Evolutionary conservation across 345 rosid genomes (phyloP).

Genomic region (Turnera subulata): DNA sequence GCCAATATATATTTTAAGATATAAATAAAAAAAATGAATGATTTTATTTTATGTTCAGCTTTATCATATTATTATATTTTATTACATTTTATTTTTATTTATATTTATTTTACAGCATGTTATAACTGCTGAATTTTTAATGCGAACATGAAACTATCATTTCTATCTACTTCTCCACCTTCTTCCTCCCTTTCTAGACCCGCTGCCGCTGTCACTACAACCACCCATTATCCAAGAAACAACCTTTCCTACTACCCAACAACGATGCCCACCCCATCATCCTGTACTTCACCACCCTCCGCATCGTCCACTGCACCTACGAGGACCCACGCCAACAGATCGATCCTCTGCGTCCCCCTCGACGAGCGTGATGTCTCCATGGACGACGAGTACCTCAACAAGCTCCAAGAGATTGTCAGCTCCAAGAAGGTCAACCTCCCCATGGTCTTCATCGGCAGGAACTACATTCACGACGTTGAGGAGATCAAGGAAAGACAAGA

Average conservation of each 20-base stretch:
- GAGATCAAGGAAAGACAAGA: constrained; percentile 41
- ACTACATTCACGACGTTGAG: constrained; percentile 43
- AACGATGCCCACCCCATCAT: constrained; percentile 3
- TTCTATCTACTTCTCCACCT: constrained; percentile 38
- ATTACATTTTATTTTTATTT: no score
- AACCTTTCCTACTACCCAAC: neutral
- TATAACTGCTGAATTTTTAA: no score
- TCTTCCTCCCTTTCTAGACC: constrained; percentile 44
- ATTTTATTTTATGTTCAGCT: no score
- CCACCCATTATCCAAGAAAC: constrained; percentile 19
- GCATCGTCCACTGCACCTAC: constrained; percentile 19
- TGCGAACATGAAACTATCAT: no score
- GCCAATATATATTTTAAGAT: no score
- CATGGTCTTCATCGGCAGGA: constrained; percentile 47
- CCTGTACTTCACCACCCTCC: constrained; percentile 26
- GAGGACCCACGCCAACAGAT: constrained; percentile 24
- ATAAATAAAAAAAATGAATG: no score
- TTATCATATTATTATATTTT: no score
- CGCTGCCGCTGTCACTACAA: constrained; percentile 3
- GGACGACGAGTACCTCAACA: constrained; percentile 14
- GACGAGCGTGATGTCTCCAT: constrained; percentile 29
- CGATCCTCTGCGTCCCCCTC: constrained; percentile 22
- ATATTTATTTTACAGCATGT: no score
- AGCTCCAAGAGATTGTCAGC: constrained; percentile 18
- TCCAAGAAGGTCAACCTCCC: constrained; percentile 29